Evolutionary conservation across 495 filamentous ascomycete genomes (phyloP).

Genomic region (Penicillium steckii): DNA sequence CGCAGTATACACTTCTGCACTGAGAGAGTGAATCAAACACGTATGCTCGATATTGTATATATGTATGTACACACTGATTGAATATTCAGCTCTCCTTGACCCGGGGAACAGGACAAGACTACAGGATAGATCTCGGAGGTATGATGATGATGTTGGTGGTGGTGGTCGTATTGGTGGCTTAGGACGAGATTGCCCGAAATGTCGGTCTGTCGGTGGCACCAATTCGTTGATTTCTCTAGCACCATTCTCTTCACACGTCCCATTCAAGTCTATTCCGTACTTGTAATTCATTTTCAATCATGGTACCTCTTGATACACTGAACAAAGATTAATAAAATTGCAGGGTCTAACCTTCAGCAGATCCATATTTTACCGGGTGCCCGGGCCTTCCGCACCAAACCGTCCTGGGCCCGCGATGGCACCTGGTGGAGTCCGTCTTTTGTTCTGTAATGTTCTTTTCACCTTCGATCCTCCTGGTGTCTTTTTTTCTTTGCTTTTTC

Average conservation of each 20-base stretch:
- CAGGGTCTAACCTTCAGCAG: slow-evolving; percentile 13
- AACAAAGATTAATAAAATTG: slow-evolving; percentile 7
- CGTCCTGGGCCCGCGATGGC: background rate
- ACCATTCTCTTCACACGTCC: background rate
- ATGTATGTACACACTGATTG: too few relatives aligned
- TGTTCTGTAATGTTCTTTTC: slow-evolving; percentile 10
- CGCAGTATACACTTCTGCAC: too few relatives aligned
- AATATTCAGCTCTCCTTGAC: background rate
- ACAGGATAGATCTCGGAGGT: too few relatives aligned
- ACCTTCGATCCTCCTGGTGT: slow-evolving; percentile 5
- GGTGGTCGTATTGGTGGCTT: too few relatives aligned
- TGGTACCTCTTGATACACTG: too few relatives aligned
- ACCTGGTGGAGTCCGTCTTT: slow-evolving; percentile 13
- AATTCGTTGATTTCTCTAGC: background rate
- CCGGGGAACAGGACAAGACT: slow-evolving; percentile 1
- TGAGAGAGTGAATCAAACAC: background rate
- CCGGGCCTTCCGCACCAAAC: slow-evolving; percentile 16
- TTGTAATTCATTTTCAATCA: too few relatives aligned
- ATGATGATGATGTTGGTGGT: too few relatives aligned
- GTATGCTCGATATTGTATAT: background rate
- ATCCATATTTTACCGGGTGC: slow-evolving; percentile 22
- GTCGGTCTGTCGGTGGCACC: background rate
- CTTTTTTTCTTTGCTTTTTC: background rate
- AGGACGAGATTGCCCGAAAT: background rate
- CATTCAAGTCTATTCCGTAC: background rate